Evolutionary conservation across 805 yeast genomes (phyloP), one percentile per base, ranked within the genome.

Genomic region (Wickerhamomyces alni): DNA sequence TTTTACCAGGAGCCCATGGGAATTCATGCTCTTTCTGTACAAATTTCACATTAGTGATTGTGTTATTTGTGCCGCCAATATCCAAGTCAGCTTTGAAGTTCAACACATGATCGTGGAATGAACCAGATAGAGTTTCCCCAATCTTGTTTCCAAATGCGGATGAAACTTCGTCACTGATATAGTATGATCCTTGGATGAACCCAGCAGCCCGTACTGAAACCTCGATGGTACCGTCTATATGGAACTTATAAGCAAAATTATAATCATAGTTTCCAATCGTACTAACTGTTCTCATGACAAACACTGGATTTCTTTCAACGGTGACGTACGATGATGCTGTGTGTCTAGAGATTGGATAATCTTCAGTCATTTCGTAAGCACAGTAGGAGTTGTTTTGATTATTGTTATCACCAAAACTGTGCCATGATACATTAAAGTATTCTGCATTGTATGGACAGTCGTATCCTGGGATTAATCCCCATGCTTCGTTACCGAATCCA

Each of bases 361-460:
- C 57, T 35, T 49, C 57, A 21, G 39, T 22, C 36, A 37, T 35
- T 37, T 52, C 57, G 30, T 44, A 52, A 15, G 52, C 57, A 47
- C 59, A 55, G 39, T 45, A 55, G 7, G 58, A 48, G 47, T 51
- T 52, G 43, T 52, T 52, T 32, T 53, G 58, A 39, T 42, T 42
- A 32, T 44, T 44, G 41, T 48, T 50, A 26, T 40, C 36, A 37
- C 58, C 59, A 27, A 32, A 24, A 31, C 44, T 32, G 41, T 55
- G 55, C 59, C 58, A 55, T 12, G 57, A 39, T 26, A 51, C 51
- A 33, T 53, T 50, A 44, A 55, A 54, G 47, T 39, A 50, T 41
- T 50, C 59, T 24, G 60, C 54, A 34, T 53, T 54, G 45, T 48
- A 49, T 8, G 60, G 60, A 43, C 60, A 55, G 35, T 55, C 60